Percentiles rank a stretch among this genome's conserved stretches.
phyloP scores from a whole-genome alignment of 2,329 filamentous ascomycete species.

The Escovopsis sp. region DNA sequence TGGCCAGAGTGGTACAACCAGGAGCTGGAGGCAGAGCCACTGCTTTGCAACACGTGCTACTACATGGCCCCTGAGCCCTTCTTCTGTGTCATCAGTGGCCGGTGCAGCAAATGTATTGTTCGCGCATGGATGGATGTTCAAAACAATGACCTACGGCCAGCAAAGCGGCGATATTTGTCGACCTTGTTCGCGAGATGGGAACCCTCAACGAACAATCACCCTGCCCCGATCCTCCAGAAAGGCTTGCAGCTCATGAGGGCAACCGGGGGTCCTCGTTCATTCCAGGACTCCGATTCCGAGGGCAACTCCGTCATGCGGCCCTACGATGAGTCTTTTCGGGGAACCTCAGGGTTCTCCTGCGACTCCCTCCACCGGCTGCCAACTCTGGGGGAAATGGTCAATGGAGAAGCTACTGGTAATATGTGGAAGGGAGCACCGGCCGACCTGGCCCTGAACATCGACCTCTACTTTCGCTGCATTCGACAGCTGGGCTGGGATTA shows the following conservation, averaged over 20 bases:
- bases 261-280: no score
- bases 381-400: slow-evolving; percentile 9
- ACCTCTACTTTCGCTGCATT: background rate
- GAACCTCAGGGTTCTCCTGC: slow-evolving; percentile 13
- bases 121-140: slow-evolving; percentile 17
- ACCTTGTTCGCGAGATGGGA: slow-evolving; percentile 16
- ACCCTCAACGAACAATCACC: slow-evolving; percentile 13
- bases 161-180: slow-evolving; percentile 8
- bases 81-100: slow-evolving; percentile 10
- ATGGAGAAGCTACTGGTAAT: background rate
- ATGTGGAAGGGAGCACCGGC: background rate
- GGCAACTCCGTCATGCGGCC: slow-evolving; percentile 5
- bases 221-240: slow-evolving; percentile 15
- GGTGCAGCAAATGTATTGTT: slow-evolving; percentile 18
- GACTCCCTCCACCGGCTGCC: slow-evolving; percentile 19
- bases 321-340: slow-evolving; percentile 6
- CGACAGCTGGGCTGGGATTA: no score
- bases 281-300: no score
- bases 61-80: slow-evolving; percentile 19
- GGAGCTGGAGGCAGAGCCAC: slow-evolving; percentile 11
- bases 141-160: slow-evolving; percentile 13
- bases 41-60: slow-evolving; percentile 22
- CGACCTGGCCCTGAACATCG: slow-evolving; percentile 4
- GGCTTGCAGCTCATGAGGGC: slow-evolving; percentile 9
- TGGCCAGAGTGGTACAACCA: slow-evolving; percentile 12